phyloP scores from a whole-genome alignment of 352 stramenopile genomes.

The Plasmopara viticola region DNA sequence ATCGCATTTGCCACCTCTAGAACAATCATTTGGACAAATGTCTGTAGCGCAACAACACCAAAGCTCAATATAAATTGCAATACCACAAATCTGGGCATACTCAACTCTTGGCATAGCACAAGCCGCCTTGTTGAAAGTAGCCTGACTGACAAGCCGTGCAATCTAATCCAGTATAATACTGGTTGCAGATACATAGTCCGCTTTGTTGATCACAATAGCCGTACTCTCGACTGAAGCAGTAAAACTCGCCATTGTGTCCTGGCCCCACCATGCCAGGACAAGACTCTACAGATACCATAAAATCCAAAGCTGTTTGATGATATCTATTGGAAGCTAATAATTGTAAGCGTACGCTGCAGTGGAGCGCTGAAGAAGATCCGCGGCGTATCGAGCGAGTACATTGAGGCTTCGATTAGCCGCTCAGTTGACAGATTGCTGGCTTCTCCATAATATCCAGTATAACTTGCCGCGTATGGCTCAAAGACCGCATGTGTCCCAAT shows the following conservation, averaged over 20 bases:
- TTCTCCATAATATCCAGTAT: conserved; percentile 82
- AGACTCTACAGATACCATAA: conserved; percentile 30
- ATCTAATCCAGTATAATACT: too few relatives aligned
- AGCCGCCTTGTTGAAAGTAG: too few relatives aligned
- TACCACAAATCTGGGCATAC: too few relatives aligned
- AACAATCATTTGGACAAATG: too few relatives aligned
- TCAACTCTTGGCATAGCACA: too few relatives aligned
- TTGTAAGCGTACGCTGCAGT: too few relatives aligned
- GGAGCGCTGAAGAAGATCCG: too few relatives aligned
- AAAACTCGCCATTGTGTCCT: conserved; percentile 85
- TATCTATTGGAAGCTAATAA: too few relatives aligned
- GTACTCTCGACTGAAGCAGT: conserved; percentile 86
- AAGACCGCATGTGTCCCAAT: conserved; percentile 45
- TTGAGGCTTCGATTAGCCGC: conserved; percentile 80
- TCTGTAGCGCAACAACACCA: too few relatives aligned
- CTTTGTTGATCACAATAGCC: conserved; percentile 92
- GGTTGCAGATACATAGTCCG: conserved; percentile 25
- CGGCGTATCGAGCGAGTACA: conserved; percentile 34
- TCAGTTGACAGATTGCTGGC: conserved; percentile 51
- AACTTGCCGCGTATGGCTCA: conserved; percentile 73
- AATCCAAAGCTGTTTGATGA: background rate
- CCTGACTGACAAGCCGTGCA: too few relatives aligned
- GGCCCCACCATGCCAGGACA: conserved; percentile 86
- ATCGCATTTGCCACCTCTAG: too few relatives aligned
- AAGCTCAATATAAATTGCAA: too few relatives aligned